phyloP scores from a whole-genome alignment of 2,329 filamentous ascomycete species.

The Nectriaceae sp. region DNA sequence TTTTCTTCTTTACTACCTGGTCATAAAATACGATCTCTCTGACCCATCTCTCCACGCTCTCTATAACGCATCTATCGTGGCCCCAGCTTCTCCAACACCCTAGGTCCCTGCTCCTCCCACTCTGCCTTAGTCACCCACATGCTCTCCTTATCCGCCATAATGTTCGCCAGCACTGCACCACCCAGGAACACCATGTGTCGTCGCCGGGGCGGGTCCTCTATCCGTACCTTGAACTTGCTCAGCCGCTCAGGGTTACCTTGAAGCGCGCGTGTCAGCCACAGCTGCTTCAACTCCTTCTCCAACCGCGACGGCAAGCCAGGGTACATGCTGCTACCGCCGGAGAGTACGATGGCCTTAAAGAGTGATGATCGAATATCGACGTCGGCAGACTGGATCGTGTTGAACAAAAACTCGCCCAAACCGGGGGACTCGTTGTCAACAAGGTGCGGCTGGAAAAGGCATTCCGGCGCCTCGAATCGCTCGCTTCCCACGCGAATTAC shows the following conservation, averaged over 20 bases:
- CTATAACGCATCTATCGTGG: conserved; percentile 61
- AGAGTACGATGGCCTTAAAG: conserved; percentile 97
- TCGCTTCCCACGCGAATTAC: conserved; percentile 96
- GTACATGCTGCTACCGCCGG: conserved; percentile 98
- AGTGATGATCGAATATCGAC: conserved; percentile 92
- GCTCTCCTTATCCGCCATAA: conserved; percentile 97
- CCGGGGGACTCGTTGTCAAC: conserved; percentile 97
- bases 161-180: conserved; percentile 93
- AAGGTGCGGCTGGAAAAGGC: conserved; percentile 96
- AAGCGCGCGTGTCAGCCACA: conserved; percentile 93
- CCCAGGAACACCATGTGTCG: conserved; percentile 99
- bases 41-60: conserved; percentile 14
- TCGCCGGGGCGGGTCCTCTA: conserved; percentile 94
- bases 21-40: background rate
- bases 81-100: conserved; percentile 88
- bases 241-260: conserved; percentile 89
- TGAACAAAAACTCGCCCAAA: conserved; percentile 96
- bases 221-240: conserved; percentile 99
- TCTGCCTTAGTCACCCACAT: conserved; percentile 99
- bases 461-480: conserved; percentile 96
- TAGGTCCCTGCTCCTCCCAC: conserved; percentile 90
- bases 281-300: conserved; percentile 98
- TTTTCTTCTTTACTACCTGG: no score
- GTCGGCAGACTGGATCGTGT: conserved; percentile 95
- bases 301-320: conserved; percentile 89